phyloP scores from a whole-genome alignment of 1,139 yeast genomes.

The Yamadazyma trypodendri region DNA sequence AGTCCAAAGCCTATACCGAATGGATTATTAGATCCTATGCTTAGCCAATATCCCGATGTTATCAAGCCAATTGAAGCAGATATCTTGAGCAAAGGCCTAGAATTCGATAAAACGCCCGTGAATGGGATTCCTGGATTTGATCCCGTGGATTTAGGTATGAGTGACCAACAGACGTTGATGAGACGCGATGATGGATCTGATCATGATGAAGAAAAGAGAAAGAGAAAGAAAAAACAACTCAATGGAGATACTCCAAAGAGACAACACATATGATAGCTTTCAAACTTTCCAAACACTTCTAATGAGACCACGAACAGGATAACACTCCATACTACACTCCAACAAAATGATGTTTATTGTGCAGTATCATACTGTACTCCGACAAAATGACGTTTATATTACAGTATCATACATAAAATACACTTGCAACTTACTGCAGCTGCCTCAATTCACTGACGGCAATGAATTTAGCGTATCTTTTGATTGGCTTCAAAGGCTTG shows the following conservation, averaged over 20 bases:
- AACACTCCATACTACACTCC: not conserved
- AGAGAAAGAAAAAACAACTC: slow-evolving; percentile 35
- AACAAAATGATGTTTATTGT: slow-evolving; percentile 1
- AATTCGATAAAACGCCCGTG: slow-evolving; percentile 66
- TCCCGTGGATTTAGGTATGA: slow-evolving; percentile 63
- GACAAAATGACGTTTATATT: not conserved
- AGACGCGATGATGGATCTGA: slow-evolving; percentile 44
- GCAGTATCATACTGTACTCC: slow-evolving; percentile 4
- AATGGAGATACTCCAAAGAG: slow-evolving; percentile 33
- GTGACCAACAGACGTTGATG: slow-evolving; percentile 47
- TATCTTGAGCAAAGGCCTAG: slow-evolving; percentile 51
- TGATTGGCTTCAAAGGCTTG: slow-evolving; percentile 26
- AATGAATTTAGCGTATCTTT: slow-evolving; percentile 28
- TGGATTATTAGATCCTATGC: slow-evolving; percentile 49
- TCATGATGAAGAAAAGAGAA: slow-evolving; percentile 35
- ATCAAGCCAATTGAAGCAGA: slow-evolving; percentile 51
- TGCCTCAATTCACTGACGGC: slow-evolving; percentile 13
- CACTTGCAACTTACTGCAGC: too few species aligned
- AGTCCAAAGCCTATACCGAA: slow-evolving; percentile 54
- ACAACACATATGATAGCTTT: slow-evolving; percentile 28
- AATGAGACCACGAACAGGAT: slow-evolving; percentile 2
- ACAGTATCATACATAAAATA: slow-evolving; percentile 5
- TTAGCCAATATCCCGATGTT: slow-evolving; percentile 38
- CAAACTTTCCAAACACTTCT: not conserved
- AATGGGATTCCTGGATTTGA: slow-evolving; percentile 82